phyloP scores from a whole-genome alignment of 805 yeast genomes.

The Candida rishiriensis region DNA sequence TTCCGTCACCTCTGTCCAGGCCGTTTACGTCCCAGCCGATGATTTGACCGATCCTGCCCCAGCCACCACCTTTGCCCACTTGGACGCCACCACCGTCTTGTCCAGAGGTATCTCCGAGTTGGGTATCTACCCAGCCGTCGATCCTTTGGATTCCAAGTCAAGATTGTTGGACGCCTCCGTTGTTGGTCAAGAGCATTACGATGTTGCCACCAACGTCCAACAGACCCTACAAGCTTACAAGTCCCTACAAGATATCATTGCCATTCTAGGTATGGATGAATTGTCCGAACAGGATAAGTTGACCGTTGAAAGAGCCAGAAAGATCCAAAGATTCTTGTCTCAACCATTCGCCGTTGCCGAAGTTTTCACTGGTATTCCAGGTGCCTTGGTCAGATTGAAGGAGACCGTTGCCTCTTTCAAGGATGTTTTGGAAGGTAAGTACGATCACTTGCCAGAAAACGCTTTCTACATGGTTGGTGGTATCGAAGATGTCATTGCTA shows the following conservation, averaged over 20 bases:
- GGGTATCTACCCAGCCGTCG: slow-evolving; percentile 99
- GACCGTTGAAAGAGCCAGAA: slow-evolving; percentile 99
- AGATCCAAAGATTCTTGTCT: slow-evolving; percentile 99
- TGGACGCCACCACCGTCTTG: slow-evolving; percentile 99
- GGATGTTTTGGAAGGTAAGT: slow-evolving; percentile 97
- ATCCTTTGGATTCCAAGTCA: slow-evolving; percentile 98
- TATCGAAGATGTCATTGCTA: slow-evolving; percentile 96
- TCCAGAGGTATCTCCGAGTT: slow-evolving; percentile 99
- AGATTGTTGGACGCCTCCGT: slow-evolving; percentile 96
- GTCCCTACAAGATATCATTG: slow-evolving; percentile 99
- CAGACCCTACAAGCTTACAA: slow-evolving; percentile 99
- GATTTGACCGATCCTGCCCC: slow-evolving; percentile 99
- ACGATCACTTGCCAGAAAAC: slow-evolving; percentile 97
- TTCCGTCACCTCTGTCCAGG: slow-evolving; percentile 99
- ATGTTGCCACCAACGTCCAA: slow-evolving; percentile 91
- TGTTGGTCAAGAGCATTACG: slow-evolving; percentile 98
- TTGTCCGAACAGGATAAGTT: slow-evolving; percentile 97
- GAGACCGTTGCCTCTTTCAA: slow-evolving; percentile 93
- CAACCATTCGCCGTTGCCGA: slow-evolving; percentile 99
- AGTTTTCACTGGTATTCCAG: slow-evolving; percentile 99
- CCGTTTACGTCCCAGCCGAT: slow-evolving; percentile 99
- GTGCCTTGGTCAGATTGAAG: slow-evolving; percentile 94
- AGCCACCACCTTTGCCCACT: slow-evolving; percentile 99
- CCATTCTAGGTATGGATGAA: slow-evolving; percentile 99
- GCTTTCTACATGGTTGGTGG: slow-evolving; percentile 99